A percentile compares a stretch with the other conserved stretches of the same genome.
Evolutionary conservation across 2,329 filamentous ascomycete genomes (phyloP).

Genomic region (Dendryphion nanum): DNA sequence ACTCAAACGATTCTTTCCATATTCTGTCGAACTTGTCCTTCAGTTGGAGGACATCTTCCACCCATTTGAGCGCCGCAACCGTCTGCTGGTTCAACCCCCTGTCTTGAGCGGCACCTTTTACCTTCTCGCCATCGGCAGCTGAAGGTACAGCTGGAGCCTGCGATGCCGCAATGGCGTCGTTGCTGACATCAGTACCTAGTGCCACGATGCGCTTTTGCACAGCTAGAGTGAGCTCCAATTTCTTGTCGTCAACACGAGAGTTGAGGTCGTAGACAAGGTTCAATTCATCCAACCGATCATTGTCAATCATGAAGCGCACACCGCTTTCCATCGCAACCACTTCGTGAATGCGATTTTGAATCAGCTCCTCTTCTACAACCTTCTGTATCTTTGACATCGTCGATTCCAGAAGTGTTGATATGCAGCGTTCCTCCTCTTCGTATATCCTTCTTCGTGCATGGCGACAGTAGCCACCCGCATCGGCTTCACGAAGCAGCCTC

Average conservation of each 20-base stretch:
- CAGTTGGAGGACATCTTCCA: constrained; percentile 80
- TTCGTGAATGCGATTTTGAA: constrained; percentile 72
- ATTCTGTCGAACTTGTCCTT: constrained; percentile 89
- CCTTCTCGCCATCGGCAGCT: constrained; percentile 50
- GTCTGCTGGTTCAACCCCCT: constrained; percentile 72
- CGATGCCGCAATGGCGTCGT: constrained; percentile 55
- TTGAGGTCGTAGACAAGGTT: constrained; percentile 79
- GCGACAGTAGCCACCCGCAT: constrained; percentile 79
- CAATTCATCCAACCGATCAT: constrained; percentile 77
- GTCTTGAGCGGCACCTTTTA: constrained; percentile 44
- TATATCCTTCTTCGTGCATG: constrained; percentile 70
- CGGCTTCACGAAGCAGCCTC: constrained; percentile 70
- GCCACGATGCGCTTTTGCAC: constrained; percentile 75
- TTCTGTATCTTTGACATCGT: constrained; percentile 71
- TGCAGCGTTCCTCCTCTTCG: constrained; percentile 81
- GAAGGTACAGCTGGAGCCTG: constrained; percentile 50
- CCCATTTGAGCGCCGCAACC: constrained; percentile 87
- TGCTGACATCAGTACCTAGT: constrained; percentile 81
- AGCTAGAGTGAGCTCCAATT: constrained; percentile 66
- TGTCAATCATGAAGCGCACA: constrained; percentile 85
- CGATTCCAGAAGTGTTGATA: constrained; percentile 72
- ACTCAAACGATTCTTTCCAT: constrained; percentile 69
- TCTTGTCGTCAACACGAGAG: constrained; percentile 71
- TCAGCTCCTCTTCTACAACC: constrained; percentile 79
- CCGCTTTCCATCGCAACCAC: constrained; percentile 87